phyloP scores from a whole-genome alignment of 192 early-diverging fungal genomes.

The Funneliformis geosporum region DNA sequence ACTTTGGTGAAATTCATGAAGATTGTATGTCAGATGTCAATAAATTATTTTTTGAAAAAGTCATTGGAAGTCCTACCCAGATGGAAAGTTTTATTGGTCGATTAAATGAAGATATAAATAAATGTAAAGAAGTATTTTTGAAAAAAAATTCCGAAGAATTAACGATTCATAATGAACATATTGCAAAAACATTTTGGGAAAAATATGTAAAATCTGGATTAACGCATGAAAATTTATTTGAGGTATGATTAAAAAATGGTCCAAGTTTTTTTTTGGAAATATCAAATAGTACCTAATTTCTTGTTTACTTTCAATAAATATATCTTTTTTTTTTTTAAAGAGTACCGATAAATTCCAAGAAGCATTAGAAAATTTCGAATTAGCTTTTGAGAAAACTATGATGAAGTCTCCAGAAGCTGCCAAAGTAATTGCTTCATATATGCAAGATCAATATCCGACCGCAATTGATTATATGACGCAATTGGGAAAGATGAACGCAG shows the following conservation, averaged over 20 bases:
- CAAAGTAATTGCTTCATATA: not conserved
- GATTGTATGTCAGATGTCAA: not conserved
- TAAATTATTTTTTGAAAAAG: not conserved
- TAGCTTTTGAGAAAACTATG: not conserved
- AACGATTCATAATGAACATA: not conserved
- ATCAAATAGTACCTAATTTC: too few species aligned
- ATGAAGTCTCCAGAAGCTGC: not conserved
- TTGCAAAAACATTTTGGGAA: not conserved
- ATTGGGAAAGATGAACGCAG: not conserved
- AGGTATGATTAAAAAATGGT: not conserved
- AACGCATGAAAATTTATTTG: not conserved
- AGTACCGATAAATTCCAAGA: not conserved
- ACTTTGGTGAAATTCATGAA: not conserved
- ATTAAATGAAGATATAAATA: not conserved
- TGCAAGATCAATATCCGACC: not conserved
- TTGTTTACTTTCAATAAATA: not conserved
- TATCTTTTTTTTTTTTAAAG: not conserved
- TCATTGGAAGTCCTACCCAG: not conserved
- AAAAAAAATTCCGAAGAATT: not conserved
- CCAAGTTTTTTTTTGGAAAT: not conserved
- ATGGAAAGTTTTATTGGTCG: not conserved
- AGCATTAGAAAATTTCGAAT: not conserved
- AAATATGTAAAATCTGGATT: not conserved
- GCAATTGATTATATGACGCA: not conserved
- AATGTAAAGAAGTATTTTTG: not conserved